Percentiles rank a stretch among this genome's conserved stretches.
Conservation (phyloP, 129 eudicot species). For the Erigeron canadensis region DNA sequence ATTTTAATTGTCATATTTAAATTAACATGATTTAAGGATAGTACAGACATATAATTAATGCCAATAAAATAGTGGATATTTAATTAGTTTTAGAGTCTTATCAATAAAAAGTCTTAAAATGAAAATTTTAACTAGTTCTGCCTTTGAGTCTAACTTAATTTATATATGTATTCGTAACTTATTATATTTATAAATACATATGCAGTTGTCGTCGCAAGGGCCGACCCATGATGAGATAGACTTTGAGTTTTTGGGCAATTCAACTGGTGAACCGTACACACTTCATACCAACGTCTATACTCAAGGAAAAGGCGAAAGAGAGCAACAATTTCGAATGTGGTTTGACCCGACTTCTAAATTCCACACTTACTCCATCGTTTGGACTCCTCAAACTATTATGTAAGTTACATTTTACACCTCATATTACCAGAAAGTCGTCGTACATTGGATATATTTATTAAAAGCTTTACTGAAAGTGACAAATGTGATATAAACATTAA, state of each 20-base stretch:
- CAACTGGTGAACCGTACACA: slow-evolving; percentile 41
- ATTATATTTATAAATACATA: background rate
- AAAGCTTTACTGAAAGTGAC: no score
- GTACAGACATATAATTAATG: no score
- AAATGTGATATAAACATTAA: no score
- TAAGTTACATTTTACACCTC: slow-evolving; percentile 19
- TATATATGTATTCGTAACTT: background rate
- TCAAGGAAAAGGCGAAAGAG: slow-evolving; percentile 44
- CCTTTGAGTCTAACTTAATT: no score
- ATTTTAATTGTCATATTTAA: no score
- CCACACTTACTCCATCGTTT: slow-evolving; percentile 41
- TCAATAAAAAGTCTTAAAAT: no score
- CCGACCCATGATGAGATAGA: slow-evolving; percentile 39
- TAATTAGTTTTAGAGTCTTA: no score
- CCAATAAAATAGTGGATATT: no score
- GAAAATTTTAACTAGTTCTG: no score
- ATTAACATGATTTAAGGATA: no score
- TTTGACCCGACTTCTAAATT: slow-evolving; percentile 43
- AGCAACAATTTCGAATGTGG: slow-evolving; percentile 48
- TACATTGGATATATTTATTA: no score
- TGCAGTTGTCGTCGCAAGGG: slow-evolving; percentile 26
- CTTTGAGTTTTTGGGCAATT: slow-evolving; percentile 47
- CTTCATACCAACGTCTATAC: slow-evolving; percentile 45
- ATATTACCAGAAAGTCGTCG: no score
- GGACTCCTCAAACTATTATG: slow-evolving; percentile 43